Evolutionary conservation across 345 rosid genomes (phyloP), one percentile per base, ranked within the genome.

Genomic region (Turritis glabra): DNA sequence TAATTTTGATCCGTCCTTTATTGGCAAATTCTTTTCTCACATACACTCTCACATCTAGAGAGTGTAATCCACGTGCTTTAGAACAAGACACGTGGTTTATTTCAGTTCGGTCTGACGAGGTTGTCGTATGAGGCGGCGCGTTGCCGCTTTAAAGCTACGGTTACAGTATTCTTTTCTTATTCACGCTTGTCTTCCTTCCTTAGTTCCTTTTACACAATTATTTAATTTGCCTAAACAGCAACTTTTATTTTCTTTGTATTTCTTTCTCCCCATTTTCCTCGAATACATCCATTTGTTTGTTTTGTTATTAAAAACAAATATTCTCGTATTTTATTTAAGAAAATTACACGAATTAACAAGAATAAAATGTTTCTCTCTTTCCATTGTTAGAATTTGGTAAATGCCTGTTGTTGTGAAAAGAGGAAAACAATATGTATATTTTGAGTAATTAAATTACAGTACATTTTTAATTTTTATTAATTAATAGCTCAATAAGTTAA

Each of bases 91-190:
- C 53, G 67, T 58, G 73, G 23, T 13, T 0, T 1, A 10, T 2
- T 0, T 0, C 3, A 0, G 15, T 63, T 40, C 4, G 54, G 2
- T 43, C 0, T 62, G 0, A 14, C 0, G 15, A 26, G 71, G n/a
- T 44, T 21, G 22, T 57, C 64, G 48, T 37, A 52, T 63, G 60
- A 63, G 58, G 40, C 40, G 48, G 72, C 78, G 78, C 77, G 72
- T 68, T 25, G 37, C 72, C 62, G 52, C 52, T 53, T 53, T 52
- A 53, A 67, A 40, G 51, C 26, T 11, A 53, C 63, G 40, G 63
- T 37, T 19, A 52, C 71, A 51, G 10, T 67, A 1, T 0, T 22
- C 25, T 30, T 46, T 46, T 48, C 22, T 32, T 30, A 32, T 64
- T 64, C 58, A 57, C 62, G 62, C 41, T 57, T 57, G 10, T 67